Base-by-base conservation (phyloP, 148 eudicot species). In the Mesembryanthemum crystallinum region DNA sequence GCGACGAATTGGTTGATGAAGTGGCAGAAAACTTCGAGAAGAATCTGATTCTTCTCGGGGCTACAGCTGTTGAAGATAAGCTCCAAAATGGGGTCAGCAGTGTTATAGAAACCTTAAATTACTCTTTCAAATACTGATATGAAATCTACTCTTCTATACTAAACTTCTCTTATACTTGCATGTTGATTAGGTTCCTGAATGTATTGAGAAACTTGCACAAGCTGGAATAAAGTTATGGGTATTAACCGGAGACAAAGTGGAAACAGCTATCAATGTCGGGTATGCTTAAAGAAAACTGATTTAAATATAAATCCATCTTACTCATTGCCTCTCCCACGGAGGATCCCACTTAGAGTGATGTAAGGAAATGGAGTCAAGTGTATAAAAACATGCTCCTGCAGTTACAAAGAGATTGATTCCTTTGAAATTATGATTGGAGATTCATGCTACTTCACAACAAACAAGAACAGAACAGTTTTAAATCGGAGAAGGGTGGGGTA, bases 31-130 rank as follows among this genome's bases (percentile, higher is more conserved):
- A 68, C 64, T 73, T 90, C 81, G 94, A 90, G 82, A 83, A 74
- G 72, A 77, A 82, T 69, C 69, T 90, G 64, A 82, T 84, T 66
- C 90, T 90, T 77, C 83, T 88, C 66, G 94, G 94, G 27, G 91
- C 91, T 45, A 86, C 89, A 21, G 94, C 94, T 39, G 94, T 90
- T 57, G 94, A 90, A 81, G 94, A 90, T 80, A 90, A 86, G 60
- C 87, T 90, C 51, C 94, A 90, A 82, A 58, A 85, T 7, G 92
- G 92, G 83, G 92, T 88, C 75, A 52, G 87, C 51, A 37, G 18
- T 18, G 35, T 49, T 60, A 9, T 14, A 15, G 32, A 47, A 32
- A 18, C 8, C 49, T 45, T 45, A 20, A 64, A 27, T 24, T 14
- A 6, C 5, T 35, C 43, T 23, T 62, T 3, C 5, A 62, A 29